Conservation (phyloP, 371 early-diverging fungal species). For the Mucor indicus region DNA sequence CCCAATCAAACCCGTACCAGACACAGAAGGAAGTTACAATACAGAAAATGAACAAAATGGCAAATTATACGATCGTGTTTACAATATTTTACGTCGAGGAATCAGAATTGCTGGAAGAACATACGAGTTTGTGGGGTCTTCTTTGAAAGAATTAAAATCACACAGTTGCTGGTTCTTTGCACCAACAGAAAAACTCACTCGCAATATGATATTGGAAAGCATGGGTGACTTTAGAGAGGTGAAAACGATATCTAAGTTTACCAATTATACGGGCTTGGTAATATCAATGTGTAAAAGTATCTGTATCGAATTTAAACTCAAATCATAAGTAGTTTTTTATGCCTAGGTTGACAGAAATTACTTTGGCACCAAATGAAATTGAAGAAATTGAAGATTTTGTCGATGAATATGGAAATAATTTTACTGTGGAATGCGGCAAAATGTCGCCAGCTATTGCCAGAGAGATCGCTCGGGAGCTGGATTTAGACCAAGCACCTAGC, state of each 20-base stretch:
- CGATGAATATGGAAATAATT: constrained; percentile 43
- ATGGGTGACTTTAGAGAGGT: constrained; percentile 70
- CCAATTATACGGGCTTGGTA: constrained; percentile 64
- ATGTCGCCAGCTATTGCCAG: constrained; percentile 52
- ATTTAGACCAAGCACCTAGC: constrained; percentile 48
- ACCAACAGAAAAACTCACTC: constrained; percentile 23
- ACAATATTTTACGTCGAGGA: constrained; percentile 46
- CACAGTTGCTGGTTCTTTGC: constrained; percentile 77
- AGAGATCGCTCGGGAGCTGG: constrained; percentile 20
- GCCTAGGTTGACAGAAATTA: background rate
- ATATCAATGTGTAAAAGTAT: background rate
- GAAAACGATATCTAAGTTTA: constrained; percentile 57
- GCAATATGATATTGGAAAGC: constrained; percentile 49
- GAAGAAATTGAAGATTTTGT: constrained; percentile 53
- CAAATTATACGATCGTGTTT: constrained; percentile 42
- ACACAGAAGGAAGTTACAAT: background rate
- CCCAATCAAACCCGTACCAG: constrained; percentile 18
- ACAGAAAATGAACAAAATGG: constrained; percentile 12
- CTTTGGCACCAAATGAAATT: constrained; percentile 23
- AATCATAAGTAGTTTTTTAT: background rate
- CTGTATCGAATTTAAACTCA: too few relatives aligned
- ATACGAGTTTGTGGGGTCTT: constrained; percentile 72
- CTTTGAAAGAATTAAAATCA: constrained; percentile 58
- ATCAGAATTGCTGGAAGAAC: constrained; percentile 50
- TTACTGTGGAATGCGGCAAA: constrained; percentile 74